A percentile compares a stretch with the other conserved stretches of the same genome.
These are phyloP conservation scores for Heritiera fomes DNA, from an alignment of 345 rosid species.

Conservation along the genomic window DNA sequence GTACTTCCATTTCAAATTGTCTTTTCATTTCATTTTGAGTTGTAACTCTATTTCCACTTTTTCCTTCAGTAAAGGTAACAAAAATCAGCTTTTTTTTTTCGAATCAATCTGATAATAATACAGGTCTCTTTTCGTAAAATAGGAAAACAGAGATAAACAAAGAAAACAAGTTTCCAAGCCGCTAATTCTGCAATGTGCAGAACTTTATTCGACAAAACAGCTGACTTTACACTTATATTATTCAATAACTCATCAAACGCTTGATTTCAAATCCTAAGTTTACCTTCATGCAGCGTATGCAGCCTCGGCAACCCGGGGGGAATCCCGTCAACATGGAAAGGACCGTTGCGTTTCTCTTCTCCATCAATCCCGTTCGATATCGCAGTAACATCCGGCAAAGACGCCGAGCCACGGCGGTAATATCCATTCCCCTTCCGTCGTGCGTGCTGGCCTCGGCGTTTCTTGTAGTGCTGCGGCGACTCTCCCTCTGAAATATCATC, in stretches of 20 bases:
- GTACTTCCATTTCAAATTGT: background rate
- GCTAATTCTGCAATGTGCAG: background rate
- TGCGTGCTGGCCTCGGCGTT: conserved; percentile 12
- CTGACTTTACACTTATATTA: background rate
- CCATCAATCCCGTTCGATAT: conserved; percentile 53
- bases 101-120: background rate
- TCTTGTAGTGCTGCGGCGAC: conserved; percentile 42
- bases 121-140: background rate
- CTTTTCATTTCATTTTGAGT: background rate
- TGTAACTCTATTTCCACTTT: background rate
- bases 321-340: conserved; percentile 62
- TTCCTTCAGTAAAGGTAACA: background rate
- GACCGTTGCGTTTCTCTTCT: conserved; percentile 67
- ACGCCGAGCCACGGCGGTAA: conserved; percentile 62
- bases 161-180: background rate
- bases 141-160: background rate
- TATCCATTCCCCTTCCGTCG: conserved; percentile 54
- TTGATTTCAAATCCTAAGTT: conserved; percentile 22
- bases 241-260: background rate
- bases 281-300: conserved; percentile 86
- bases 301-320: conserved; percentile 84
- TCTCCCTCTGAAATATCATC: conserved; percentile 54
- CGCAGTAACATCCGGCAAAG: conserved; percentile 75
- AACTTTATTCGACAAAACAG: background rate
- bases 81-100: background rate